A percentile compares a stretch with the other conserved stretches of the same genome.
Evolutionary conservation across 306 rosid genomes (phyloP).

Genomic region (Quercus aquifolioides): DNA sequence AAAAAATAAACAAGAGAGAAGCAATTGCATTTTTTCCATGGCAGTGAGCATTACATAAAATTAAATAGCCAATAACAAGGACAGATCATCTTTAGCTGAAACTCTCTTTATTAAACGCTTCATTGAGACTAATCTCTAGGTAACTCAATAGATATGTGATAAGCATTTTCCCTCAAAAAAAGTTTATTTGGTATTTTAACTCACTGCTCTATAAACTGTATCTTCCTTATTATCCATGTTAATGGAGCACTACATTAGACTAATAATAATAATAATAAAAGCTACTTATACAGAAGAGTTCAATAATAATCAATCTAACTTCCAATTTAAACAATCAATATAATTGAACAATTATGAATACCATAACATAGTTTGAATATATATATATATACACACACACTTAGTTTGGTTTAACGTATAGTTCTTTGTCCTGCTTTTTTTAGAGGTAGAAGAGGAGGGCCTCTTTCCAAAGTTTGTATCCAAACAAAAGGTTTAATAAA

Average conservation of each 20-base stretch:
- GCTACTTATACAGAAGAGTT: background rate
- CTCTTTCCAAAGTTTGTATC: background rate
- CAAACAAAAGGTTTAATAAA: background rate
- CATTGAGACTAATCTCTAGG: background rate
- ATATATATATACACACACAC: background rate
- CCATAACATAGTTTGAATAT: background rate
- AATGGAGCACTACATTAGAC: background rate
- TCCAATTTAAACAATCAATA: background rate
- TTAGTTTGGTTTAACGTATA: background rate
- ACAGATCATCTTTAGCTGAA: background rate
- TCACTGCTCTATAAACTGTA: background rate
- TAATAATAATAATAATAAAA: background rate
- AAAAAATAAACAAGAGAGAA: background rate
- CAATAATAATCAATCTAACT: background rate
- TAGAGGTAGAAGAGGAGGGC: too few species aligned
- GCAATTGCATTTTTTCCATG: background rate
- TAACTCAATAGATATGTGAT: background rate
- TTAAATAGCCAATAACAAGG: background rate
- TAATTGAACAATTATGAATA: background rate
- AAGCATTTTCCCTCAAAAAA: background rate
- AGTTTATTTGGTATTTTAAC: background rate
- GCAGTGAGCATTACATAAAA: background rate
- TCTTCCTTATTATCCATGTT: too few species aligned
- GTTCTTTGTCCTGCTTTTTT: background rate
- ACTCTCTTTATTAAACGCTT: background rate